Base-by-base conservation (phyloP, 2,329 filamentous ascomycete species). In the Sporothrix mexicana region DNA sequence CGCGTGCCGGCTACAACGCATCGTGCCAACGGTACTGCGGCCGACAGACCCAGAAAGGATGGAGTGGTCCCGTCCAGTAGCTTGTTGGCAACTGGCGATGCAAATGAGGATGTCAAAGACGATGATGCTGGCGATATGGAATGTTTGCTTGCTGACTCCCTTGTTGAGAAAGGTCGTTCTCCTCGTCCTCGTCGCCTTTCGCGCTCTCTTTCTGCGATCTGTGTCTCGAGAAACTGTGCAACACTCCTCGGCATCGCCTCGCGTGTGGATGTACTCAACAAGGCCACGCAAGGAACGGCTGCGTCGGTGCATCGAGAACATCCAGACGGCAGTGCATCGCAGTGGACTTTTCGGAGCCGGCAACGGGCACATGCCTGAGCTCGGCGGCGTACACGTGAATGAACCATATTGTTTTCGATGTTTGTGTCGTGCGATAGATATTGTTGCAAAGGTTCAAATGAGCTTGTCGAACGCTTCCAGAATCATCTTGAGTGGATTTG, bases 291-390 rank as follows among this genome's bases (percentile, higher is more conserved):
- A 0, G 70, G 30, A 30, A 71, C 59, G 12, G 47, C 70, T 9
- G 70, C 70, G 2, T 55, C 59, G 2, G 45, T 23, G 49, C 70
- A 71, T 13, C 51, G 36, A 8, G 70, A 71, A 47, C 70, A 71
- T 15, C 70, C 70, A 20, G 71, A 55, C 15, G 73, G 70, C 25
- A 72, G 53, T 43, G 73, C 73, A 43, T 71, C 70, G 47, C 70
- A 71, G 20, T 71, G 70, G 12, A 71, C 61, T 41, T 71, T 71
- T 25, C 70, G 70, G 1, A 57, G 30, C 12, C 70, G 70, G 36
- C 70, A 71, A 8, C 70, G 70, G 3, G 70, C 70, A 8, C 70
- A 71, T 10, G 70, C 70, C 61, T 71, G 70, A 2, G 70, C 70
- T 36, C 70, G 59, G 13, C 70, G 70, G 5, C 70, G 70, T 20